A percentile compares a stretch with the other conserved stretches of the same genome.
Conservation (phyloP, 768 basidiomycete species). For the Trametopsis cervina region DNA sequence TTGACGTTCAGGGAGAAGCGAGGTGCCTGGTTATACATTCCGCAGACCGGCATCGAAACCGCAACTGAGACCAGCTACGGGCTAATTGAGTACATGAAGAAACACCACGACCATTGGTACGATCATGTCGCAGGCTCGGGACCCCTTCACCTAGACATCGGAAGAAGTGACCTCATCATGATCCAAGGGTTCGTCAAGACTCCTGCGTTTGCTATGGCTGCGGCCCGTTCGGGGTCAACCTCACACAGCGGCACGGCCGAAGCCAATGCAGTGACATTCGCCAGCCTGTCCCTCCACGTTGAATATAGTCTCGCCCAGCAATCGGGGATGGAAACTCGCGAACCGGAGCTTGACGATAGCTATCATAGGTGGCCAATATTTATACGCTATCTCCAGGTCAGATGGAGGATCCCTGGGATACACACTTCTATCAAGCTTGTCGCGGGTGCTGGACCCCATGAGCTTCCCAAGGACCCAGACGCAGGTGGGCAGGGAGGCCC, state of each 20-base stretch:
- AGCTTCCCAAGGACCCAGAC: not conserved
- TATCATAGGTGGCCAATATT: no score
- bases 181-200: slow-evolving; percentile 6
- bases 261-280: no score
- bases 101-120: slow-evolving; percentile 3
- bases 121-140: not conserved
- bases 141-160: slow-evolving; percentile 1
- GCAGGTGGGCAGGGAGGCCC: not conserved
- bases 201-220: slow-evolving; percentile 5
- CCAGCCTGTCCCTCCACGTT: no score
- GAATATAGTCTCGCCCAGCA: no score
- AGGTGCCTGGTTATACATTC: not conserved
- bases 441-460: not conserved
- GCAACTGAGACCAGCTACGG: not conserved
- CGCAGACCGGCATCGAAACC: not conserved
- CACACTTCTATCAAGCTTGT: not conserved
- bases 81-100: slow-evolving; percentile 3
- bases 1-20: not conserved
- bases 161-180: slow-evolving; percentile 1
- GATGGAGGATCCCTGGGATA: not conserved
- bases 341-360: not conserved
- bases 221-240: not conserved
- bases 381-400: not conserved
- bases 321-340: no score
- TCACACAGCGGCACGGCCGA: not conserved